Percentiles rank a stretch among this genome's conserved stretches.
Conservation (phyloP, 2,329 filamentous ascomycete genomes). For the Colletotrichum sp. region DNA sequence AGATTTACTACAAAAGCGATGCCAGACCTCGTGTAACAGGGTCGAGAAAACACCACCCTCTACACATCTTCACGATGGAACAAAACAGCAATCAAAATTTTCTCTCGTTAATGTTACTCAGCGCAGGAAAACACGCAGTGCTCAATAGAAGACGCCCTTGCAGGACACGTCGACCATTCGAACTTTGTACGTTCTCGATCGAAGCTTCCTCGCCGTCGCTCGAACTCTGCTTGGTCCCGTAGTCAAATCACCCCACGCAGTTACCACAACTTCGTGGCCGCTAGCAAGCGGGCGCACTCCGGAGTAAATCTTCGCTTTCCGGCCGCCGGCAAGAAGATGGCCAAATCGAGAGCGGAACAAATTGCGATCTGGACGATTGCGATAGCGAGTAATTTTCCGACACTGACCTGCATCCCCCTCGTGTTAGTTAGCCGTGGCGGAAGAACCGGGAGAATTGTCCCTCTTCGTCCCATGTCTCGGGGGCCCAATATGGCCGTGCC, state of each 20-base stretch:
- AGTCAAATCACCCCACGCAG: fast-evolving
- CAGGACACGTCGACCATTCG: neutral
- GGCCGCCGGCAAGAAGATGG: neutral
- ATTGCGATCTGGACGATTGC: neutral
- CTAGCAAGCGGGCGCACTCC: neutral
- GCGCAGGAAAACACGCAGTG: neutral
- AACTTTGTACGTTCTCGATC: neutral
- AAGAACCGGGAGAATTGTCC: neutral
- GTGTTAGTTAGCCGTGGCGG: neutral
- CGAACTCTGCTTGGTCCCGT: neutral
- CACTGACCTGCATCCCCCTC: neutral
- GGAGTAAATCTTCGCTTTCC: neutral
- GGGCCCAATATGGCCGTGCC: neutral
- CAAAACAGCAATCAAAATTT: neutral
- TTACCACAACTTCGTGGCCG: neutral
- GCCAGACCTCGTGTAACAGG: fast-evolving
- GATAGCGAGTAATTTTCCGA: neutral
- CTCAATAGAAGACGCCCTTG: neutral
- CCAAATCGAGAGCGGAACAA: neutral
- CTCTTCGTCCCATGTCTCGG: neutral
- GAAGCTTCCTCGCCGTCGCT: neutral
- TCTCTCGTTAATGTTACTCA: neutral
- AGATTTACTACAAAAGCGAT: fast-evolving
- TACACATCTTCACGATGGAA: neutral
- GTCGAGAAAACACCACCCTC: neutral